Base-by-base conservation (phyloP, 2,329 filamentous ascomycete species). In the Monosporascus sp. region DNA sequence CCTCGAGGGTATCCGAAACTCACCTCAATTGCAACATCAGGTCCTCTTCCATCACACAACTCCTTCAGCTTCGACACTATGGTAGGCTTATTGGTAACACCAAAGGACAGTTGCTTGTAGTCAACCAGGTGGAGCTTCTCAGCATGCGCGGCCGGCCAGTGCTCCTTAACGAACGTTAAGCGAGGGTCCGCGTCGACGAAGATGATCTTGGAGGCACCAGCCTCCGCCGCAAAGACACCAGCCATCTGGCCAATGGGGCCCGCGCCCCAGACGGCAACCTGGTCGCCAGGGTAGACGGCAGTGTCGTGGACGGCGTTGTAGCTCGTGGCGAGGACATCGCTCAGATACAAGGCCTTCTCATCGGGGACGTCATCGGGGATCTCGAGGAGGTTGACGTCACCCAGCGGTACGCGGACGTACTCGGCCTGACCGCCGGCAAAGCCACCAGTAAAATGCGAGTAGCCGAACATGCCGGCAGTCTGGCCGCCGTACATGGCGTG, bases 341-440 rank as follows among this genome's bases (percentile, higher is more conserved):
- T 91, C 1, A 96, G 78, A 68, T 83, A 96, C 1, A 96, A 76
- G 0, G 76, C 88, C 72, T 93, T 91, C 74, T 96, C 91, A 64
- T 96, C 90, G 0, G 90, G 88, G 0, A 96, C 86, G 59, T 81
- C 80, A 51, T 88, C 84, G 1, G 91, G 90, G 6, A 96, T 82
- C 62, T 86, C 83, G 14, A 96, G 77, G 22, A 96, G 75, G 65
- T 96, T 96, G 54, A 90, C 84, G 61, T 94, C 88, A 27, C 84
- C 90, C 31, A 85, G 81, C 0, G 91, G 90, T 7, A 95, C 89
- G 7, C 90, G 82, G 0, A 92, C 86, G 63, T 90, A 96, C 71
- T 96, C 91, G 4, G 90, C 88, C 70, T 96, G 91, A 0, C 90
- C 90, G 48, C 91, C 90, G 1, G 90, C 89, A 65, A 93, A 96